Conservation (phyloP, 345 rosid species). For the Trapa bicornis region DNA sequence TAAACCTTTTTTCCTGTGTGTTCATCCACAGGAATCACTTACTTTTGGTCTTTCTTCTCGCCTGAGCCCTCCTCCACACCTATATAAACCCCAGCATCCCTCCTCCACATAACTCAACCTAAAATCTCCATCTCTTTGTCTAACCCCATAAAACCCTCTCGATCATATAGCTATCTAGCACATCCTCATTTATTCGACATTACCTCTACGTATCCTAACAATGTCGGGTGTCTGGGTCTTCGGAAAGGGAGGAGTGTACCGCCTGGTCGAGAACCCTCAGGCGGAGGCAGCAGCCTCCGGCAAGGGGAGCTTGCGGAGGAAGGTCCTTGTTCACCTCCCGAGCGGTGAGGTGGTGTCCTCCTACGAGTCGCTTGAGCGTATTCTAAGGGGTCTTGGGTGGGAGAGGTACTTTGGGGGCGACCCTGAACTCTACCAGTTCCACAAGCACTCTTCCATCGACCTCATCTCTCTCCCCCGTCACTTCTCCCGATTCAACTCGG, state of each 20-base stretch:
- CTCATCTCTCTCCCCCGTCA: conserved; percentile 86
- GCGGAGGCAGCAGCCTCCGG: conserved; percentile 28
- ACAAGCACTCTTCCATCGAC: conserved; percentile 74
- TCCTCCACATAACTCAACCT: background rate
- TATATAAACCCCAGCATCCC: background rate
- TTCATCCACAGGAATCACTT: background rate
- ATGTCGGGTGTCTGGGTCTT: conserved; percentile 90
- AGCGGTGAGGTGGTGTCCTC: conserved; percentile 48
- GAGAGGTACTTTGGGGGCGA: conserved; percentile 70
- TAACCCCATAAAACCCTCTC: background rate
- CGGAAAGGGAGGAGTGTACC: conserved; percentile 48
- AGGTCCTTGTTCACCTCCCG: conserved; percentile 61
- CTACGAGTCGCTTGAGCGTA: conserved; percentile 49
- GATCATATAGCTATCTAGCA: too few relatives aligned
- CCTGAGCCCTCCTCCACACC: background rate
- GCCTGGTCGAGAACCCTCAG: conserved; percentile 48
- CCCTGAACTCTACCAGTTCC: conserved; percentile 62
- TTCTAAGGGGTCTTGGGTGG: conserved; percentile 67
- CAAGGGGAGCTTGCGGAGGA: conserved; percentile 16
- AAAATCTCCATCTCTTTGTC: background rate
- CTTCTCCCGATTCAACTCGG: conserved; percentile 63
- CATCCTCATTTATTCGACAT: too few relatives aligned
- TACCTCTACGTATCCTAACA: background rate
- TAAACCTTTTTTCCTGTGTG: background rate
- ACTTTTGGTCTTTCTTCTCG: background rate